A percentile compares a stretch with the other conserved stretches of the same genome.
Evolutionary conservation across 345 rosid species (phyloP).

Genomic region (Syzygium aromaticum): DNA sequence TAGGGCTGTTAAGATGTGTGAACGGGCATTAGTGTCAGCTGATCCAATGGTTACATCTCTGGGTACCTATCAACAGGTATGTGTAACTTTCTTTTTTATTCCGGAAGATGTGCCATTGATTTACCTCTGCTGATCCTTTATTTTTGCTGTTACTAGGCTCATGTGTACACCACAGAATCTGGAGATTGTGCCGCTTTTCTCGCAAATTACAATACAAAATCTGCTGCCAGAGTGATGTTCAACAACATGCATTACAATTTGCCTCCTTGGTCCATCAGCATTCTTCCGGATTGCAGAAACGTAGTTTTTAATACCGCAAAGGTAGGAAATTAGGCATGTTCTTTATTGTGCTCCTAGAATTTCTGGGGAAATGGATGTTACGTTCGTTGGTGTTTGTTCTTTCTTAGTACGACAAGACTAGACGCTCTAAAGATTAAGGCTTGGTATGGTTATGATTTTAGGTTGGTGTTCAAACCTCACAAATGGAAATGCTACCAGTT

Average conservation of each 20-base stretch:
- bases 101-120: not conserved
- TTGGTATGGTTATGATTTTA: slow-evolving; percentile 1
- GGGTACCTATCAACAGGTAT: slow-evolving; percentile 78
- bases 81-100: not conserved
- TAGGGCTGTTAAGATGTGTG: slow-evolving; percentile 89
- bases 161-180: slow-evolving; percentile 67
- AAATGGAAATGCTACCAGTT: slow-evolving; percentile 84
- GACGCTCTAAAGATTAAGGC: not conserved
- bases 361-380: not conserved
- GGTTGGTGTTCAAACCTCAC: slow-evolving; percentile 96
- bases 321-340: slow-evolving; percentile 26
- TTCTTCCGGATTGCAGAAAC: slow-evolving; percentile 97
- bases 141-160: slow-evolving; percentile 40
- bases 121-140: not conserved
- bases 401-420: not conserved
- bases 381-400: not conserved
- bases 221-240: slow-evolving; percentile 73
- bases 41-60: slow-evolving; percentile 81
- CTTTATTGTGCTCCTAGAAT: not conserved
- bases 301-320: slow-evolving; percentile 95
- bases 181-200: slow-evolving; percentile 96
- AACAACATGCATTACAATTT: slow-evolving; percentile 94
- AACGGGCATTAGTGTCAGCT: slow-evolving; percentile 67
- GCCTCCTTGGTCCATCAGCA: slow-evolving; percentile 99
- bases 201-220: slow-evolving; percentile 81